Evolutionary conservation across 164 flowering plant genomes (phyloP), one percentile per base, ranked within the genome.

Genomic region (Magnolia officinalis): DNA sequence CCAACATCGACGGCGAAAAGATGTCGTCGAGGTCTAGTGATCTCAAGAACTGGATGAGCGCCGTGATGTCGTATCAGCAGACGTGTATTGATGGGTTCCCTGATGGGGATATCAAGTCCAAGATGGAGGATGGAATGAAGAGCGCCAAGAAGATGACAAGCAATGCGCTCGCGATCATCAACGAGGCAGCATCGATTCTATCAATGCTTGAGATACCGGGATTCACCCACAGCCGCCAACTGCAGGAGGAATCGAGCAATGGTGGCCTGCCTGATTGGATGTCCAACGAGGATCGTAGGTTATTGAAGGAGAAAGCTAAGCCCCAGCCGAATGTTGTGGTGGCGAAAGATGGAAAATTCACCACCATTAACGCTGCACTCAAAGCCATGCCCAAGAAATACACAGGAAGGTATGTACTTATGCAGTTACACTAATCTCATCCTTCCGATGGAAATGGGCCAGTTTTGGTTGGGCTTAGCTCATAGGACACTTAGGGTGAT

Each of bases 341-440:
- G 68, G 98, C 98, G 0, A 88, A 95, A 72, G 97, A 95, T 58
- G 98, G 98, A 66, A 64, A 87, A 1, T 95, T 84, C 73, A 87
- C 71, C 18, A 89, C 91, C 24, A 89, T 95, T 65, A 26, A 74
- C 26, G 92, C 76, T 1, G 97, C 97, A n/a, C 77, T 94, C 73
- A 81, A 75, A 4, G 86, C 86, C 45, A 80, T 91, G 81, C 97
- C 98, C 0, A 52, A 70, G 23, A 83, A 80, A 8, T 74, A 80
- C 73, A 14, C 77, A 8, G 92, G 89, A 78, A n/a, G 84, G 49
- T 85, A 67, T 23, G 81, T 89, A 8, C 61, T 3, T 10, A 0
- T 11, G 13, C 13, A 55, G 61, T 55, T 55, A 1, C 11, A 55
- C 2, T 0, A 55, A 16, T 11, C 3, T 55, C 18, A 37, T 16